These are phyloP conservation scores for Berberis vulgaris DNA, from an alignment of 164 flowering plant genomes.

Conservation along the genomic window DNA sequence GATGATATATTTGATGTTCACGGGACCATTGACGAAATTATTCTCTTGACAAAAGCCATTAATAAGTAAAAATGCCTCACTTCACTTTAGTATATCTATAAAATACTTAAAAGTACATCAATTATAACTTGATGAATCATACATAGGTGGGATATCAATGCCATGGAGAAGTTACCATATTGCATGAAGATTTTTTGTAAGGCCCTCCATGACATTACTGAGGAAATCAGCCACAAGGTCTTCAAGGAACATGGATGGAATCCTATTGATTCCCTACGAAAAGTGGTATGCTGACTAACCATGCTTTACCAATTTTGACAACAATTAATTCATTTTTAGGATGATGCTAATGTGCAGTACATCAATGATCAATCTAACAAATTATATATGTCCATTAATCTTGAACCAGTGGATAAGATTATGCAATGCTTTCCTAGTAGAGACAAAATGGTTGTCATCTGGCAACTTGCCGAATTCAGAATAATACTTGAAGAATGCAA, in stretches of 20 bases:
- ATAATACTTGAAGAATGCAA: constrained; percentile 28
- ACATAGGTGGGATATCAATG: constrained; percentile 32
- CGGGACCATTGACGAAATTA: constrained; percentile 43
- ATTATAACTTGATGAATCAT: too few relatives aligned
- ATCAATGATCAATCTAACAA: too few relatives aligned
- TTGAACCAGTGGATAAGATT: constrained; percentile 38
- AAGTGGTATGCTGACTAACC: constrained; percentile 15
- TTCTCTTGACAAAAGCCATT: constrained; percentile 42
- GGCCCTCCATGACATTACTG: constrained; percentile 9
- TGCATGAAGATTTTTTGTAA: not conserved
- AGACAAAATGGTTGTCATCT: constrained; percentile 45
- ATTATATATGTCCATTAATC: too few relatives aligned
- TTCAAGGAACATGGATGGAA: constrained; percentile 28
- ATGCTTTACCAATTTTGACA: too few relatives aligned
- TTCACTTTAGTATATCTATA: not conserved
- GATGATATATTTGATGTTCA: constrained; percentile 44
- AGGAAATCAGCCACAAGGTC: constrained; percentile 23
- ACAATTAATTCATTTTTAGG: too few relatives aligned
- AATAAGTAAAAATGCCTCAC: constrained; percentile 22
- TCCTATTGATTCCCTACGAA: constrained; percentile 26
- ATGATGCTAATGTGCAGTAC: too few relatives aligned
- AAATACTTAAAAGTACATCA: not conserved
- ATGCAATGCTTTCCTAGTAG: constrained; percentile 44
- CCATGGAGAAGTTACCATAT: not conserved
- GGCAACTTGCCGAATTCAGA: constrained; percentile 25